Base-by-base conservation (phyloP, 2,329 filamentous ascomycete genomes). In the Emergomyces pasteurianus region DNA sequence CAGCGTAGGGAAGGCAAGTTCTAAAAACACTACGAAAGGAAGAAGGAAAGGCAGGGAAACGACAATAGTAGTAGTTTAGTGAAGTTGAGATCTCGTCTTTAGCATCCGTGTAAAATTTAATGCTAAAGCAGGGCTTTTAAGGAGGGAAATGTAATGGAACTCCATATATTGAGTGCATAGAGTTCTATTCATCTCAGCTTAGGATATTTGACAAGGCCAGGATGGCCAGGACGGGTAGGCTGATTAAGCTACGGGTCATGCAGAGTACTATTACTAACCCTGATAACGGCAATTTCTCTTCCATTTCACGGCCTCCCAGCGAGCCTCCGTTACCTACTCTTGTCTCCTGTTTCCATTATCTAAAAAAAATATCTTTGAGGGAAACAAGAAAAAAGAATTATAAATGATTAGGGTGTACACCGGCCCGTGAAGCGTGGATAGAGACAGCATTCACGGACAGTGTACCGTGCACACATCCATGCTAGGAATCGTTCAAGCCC, bases 401-500 rank as follows among this genome's bases (percentile, higher is more conserved):
- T 40, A 40, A 55, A 55, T 40, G 26, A 46, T 40, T 57, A 57
- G 1, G 78, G 78, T 5, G 75, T 80, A 71, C 78, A 80, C 65
- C 78, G 72, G 62, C 77, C 77, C 3, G 76, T 79, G 69, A 78
- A 81, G 40, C 78, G 74, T 42, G 78, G 79, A 62, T 80, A 86
- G 65, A 80, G 67, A 58, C 69, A 75, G 68, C 77, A 79, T 70
- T 86, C 84, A 47, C 84, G 76, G 46, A 87, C 84, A 2, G 84
- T 87, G 72, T 84, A 83, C 67, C 84, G 81, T 66, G 82, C 83
- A 72, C 83, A 86, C 71, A 87, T 73, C 84, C 84, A 87, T 55
- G 84, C 84, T 57, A 87, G 75, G 77, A 86, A 86, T 54, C 92
- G 85, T 81, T 97, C 92, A 58, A 96, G 82, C 67, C 94, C 94